Base-by-base conservation (phyloP, 2,329 filamentous ascomycete species). In the Exophiala sp. region DNA sequence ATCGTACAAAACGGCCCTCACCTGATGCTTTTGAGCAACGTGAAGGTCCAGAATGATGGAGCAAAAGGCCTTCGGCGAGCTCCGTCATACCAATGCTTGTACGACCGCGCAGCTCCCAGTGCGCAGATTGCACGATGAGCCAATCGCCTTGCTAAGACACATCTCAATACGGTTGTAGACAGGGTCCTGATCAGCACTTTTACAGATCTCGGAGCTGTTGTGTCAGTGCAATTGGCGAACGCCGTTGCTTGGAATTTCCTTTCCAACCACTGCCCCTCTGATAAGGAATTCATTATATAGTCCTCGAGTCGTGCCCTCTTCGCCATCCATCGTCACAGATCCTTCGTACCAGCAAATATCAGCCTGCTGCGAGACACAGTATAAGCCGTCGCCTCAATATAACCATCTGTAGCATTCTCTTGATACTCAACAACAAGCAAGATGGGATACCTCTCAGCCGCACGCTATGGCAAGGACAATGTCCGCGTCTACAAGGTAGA, bases 401-500 rank as follows among this genome's bases (percentile, higher is more conserved):
- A 40, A 40, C 55, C 36, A 14, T 38, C 32, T 39, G 18, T 21
- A 21, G 20, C 39, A 41, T 12, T 14, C 39, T 29, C 21, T 21
- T 24, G 36, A 16, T 16, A 29, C 32, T 33, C 36, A 36, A 24
- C 10, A 50, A 34, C 14, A 39, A 18, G 24, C 48, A 60, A 44
- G 16, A 65, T 65, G 63, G 49, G 77, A 67, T 58, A 67, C 58
- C 63, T 78, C 47, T 65, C 71, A 52, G 71, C 74, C 61, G 74
- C 75, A 54, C 73, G 74, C 54, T 78, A 78, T 65, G 75, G 75
- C 63, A 78, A 99, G 84, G 94, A 97, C 83, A 97, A 99, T 77
- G 87, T 99, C 80, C 91, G 94, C 68, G 84, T 99, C 66, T 95
- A 88, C 84, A 99, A 99, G 75, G 91, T 96, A 67, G 81, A 95